A percentile compares a stretch with the other conserved stretches of the same genome.
These are phyloP conservation scores for Scolecobasidium constrictum DNA, from an alignment of 2,329 filamentous ascomycete species.

Conservation along the genomic window DNA sequence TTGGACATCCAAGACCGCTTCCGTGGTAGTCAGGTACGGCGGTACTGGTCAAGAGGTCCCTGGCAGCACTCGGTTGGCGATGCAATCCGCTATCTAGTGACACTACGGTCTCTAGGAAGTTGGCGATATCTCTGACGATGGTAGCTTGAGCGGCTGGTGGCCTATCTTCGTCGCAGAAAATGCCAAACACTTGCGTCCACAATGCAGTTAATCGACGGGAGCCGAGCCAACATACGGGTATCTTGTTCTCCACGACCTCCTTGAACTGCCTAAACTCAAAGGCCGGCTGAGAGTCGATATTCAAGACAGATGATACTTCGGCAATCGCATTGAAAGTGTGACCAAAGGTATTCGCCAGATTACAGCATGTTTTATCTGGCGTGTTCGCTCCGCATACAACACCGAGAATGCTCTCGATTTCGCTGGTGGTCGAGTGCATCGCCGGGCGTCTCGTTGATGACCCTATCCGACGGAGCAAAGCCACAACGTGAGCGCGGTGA, in stretches of 20 bases:
- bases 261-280: neutral
- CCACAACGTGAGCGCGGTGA: neutral
- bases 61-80: too few species aligned
- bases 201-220: neutral
- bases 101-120: neutral
- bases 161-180: too few species aligned
- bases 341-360: neutral
- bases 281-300: neutral
- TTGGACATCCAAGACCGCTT: neutral
- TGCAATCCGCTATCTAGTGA: neutral
- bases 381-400: neutral
- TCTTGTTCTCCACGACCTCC: neutral
- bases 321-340: neutral
- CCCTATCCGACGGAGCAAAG: neutral
- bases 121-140: neutral
- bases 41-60: neutral
- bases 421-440: neutral
- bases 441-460: neutral
- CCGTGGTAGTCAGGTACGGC: conserved; percentile 1
- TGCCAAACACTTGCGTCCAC: neutral
- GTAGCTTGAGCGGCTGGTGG: too few species aligned
- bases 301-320: neutral
- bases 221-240: neutral
- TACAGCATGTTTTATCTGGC: neutral
- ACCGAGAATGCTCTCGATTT: neutral